A percentile compares a stretch with the other conserved stretches of the same genome.
These are phyloP conservation scores for Alloteropsis semialata DNA, from an alignment of 176 grass and related monocot species.

Conservation along the genomic window DNA sequence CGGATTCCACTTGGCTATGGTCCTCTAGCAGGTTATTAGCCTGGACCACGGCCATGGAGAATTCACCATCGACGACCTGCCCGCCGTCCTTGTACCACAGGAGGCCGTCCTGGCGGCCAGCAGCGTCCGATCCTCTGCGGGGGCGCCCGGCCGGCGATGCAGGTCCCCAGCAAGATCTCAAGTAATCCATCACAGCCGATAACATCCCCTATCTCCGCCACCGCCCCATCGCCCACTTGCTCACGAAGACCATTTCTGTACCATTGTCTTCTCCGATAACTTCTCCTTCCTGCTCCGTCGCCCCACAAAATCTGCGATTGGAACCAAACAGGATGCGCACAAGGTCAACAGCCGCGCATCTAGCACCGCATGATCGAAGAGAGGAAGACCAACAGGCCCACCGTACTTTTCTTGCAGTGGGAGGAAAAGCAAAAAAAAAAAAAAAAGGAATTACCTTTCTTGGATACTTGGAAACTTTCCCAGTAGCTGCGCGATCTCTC, in stretches of 20 bases:
- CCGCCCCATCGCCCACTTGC: constrained; percentile 31
- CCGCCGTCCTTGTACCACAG: constrained; percentile 88
- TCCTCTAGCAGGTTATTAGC: constrained; percentile 88
- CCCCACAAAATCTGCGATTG: constrained; percentile 24
- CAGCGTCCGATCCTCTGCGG: constrained; percentile 45
- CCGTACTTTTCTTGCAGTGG: constrained; percentile 33
- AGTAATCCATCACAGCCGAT: constrained; percentile 50
- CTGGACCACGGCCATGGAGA: constrained; percentile 93
- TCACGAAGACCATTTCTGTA: constrained; percentile 6
- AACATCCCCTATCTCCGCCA: constrained; percentile 66
- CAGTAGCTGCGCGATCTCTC: constrained; percentile 2
- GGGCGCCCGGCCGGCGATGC: constrained; percentile 34
- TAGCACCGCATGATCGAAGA: constrained; percentile 31
- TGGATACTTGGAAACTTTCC: constrained; percentile 23
- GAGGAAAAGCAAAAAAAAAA: constrained; percentile 22
- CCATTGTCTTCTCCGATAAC: neutral
- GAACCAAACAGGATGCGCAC: neutral
- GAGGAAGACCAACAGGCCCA: constrained; percentile 5
- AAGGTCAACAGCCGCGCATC: constrained; percentile 24
- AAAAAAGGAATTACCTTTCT: constrained; percentile 32
- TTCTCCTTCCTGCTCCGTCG: neutral
- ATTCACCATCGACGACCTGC: constrained; percentile 59
- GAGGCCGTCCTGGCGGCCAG: constrained; percentile 67
- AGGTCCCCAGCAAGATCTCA: constrained; percentile 75
- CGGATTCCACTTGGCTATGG: constrained; percentile 84